These are phyloP conservation scores for Chlamydomonas eustigma DNA, from an alignment of 139 green algal genomes.

Conservation along the genomic window DNA sequence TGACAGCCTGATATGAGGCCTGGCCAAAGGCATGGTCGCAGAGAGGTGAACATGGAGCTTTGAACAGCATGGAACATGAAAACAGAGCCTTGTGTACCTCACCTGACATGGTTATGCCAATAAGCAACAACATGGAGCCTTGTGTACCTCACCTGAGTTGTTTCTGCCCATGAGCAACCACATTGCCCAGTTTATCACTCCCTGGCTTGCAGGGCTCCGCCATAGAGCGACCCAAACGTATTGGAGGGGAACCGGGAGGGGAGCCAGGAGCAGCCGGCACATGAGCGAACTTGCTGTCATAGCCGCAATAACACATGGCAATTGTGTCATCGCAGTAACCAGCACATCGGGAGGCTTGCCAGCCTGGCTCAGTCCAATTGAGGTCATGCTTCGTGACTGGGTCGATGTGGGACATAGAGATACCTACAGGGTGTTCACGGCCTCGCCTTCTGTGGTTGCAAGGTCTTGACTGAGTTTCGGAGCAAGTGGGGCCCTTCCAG, in stretches of 20 bases:
- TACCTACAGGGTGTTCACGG: neutral
- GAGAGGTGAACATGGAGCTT: neutral
- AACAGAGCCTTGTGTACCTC: neutral
- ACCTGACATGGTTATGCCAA: neutral
- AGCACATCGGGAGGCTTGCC: slow-evolving; percentile 15
- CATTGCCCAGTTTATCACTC: neutral
- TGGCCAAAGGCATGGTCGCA: neutral
- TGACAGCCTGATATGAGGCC: no score
- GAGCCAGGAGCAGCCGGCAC: neutral
- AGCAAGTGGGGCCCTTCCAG: neutral
- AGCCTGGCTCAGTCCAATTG: slow-evolving; percentile 10
- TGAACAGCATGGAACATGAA: neutral
- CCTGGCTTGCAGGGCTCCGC: neutral
- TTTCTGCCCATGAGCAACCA: neutral
- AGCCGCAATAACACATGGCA: slow-evolving; percentile 48
- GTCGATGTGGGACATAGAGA: slow-evolving; percentile 14
- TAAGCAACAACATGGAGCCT: no score
- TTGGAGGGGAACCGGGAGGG: neutral
- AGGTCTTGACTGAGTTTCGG: neutral
- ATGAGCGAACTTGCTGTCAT: slow-evolving; percentile 30
- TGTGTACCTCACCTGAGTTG: neutral
- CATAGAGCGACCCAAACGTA: neutral
- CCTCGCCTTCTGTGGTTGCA: slow-evolving; percentile 2
- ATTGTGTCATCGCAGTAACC: slow-evolving; percentile 55
- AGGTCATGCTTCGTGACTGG: slow-evolving; percentile 10